phyloP scores from a whole-genome alignment of 2,329 filamentous ascomycete genomes.

The Pyrenochaeta sp. region DNA sequence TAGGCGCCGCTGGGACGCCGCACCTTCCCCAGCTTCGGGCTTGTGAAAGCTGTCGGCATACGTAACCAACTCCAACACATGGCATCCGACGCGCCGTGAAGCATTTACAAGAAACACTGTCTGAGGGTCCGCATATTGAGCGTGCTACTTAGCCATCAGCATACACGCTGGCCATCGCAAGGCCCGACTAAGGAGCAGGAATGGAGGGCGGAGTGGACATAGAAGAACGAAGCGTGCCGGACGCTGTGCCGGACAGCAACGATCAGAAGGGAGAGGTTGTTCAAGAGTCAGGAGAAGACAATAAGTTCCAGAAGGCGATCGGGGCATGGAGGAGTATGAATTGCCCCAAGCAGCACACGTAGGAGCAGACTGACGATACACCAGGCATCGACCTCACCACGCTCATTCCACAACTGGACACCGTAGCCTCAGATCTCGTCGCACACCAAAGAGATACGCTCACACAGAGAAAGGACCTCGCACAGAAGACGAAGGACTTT shows the following conservation, averaged over 20 bases:
- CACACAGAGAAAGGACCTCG: conserved; percentile 93
- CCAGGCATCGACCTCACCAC: conserved; percentile 86
- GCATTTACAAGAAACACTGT: neutral
- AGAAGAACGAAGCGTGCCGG: conserved; percentile 33
- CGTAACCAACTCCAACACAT: conserved; percentile 14
- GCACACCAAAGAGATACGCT: conserved; percentile 94
- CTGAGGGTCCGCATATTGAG: neutral
- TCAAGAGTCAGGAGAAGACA: conserved; percentile 58
- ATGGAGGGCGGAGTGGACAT: conserved; percentile 49
- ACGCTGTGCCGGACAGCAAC: conserved; percentile 27
- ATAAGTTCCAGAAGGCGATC: conserved; percentile 97
- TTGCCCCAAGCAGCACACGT: neutral
- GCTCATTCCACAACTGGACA: conserved; percentile 85
- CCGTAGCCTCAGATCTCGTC: conserved; percentile 93
- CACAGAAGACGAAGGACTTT: conserved; percentile 99
- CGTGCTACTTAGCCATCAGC: neutral
- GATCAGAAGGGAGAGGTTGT: conserved; percentile 9
- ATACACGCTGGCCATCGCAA: neutral
- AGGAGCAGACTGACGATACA: conserved; percentile 23
- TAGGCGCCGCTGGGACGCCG: conserved; percentile 32
- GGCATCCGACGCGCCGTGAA: conserved; percentile 17
- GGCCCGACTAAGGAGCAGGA: conserved; percentile 7
- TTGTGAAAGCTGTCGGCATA: conserved; percentile 37
- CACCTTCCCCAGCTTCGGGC: conserved; percentile 25
- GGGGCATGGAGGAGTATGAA: conserved; percentile 89